Evolutionary conservation across 169 alveolate genomes (phyloP).

Genomic region (Plasmodium adleri): DNA sequence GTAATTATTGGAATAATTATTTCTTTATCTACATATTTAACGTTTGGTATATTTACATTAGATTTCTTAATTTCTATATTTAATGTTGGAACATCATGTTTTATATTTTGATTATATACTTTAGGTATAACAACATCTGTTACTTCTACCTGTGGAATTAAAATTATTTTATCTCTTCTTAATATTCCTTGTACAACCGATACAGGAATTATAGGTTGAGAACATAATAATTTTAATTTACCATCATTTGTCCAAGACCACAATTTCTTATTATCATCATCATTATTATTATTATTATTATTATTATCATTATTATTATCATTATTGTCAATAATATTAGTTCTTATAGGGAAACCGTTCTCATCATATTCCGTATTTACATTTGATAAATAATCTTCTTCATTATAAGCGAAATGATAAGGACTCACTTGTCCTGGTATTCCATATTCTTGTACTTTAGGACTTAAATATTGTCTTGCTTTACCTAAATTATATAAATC

Average conservation of each 20-base stretch:
- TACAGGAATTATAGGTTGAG: conserved; percentile 89
- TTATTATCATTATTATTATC: background rate
- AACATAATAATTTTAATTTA: conserved; percentile 80
- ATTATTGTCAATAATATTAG: background rate
- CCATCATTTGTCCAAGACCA: conserved; percentile 87
- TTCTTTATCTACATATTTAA: conserved; percentile 87
- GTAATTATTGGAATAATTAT: conserved; percentile 88
- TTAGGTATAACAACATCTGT: conserved; percentile 88
- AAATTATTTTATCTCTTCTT: conserved; percentile 88
- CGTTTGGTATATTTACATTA: conserved; percentile 85
- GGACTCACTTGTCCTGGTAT: conserved; percentile 77
- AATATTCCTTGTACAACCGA: conserved; percentile 90
- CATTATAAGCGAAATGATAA: conserved; percentile 41
- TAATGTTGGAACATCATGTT: conserved; percentile 88
- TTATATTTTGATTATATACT: conserved; percentile 88
- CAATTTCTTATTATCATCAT: conserved; percentile 77
- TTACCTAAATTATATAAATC: conserved; percentile 58
- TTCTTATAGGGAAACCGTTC: conserved; percentile 36
- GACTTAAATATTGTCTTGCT: conserved; percentile 40
- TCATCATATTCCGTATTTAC: conserved; percentile 53
- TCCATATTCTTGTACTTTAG: conserved; percentile 4
- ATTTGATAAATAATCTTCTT: conserved; percentile 23
- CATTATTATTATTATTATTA: no score
- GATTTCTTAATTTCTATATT: conserved; percentile 83
- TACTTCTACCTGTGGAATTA: conserved; percentile 89